phyloP scores from a whole-genome alignment of 441 rosid species.

The Populus tomentosa region DNA sequence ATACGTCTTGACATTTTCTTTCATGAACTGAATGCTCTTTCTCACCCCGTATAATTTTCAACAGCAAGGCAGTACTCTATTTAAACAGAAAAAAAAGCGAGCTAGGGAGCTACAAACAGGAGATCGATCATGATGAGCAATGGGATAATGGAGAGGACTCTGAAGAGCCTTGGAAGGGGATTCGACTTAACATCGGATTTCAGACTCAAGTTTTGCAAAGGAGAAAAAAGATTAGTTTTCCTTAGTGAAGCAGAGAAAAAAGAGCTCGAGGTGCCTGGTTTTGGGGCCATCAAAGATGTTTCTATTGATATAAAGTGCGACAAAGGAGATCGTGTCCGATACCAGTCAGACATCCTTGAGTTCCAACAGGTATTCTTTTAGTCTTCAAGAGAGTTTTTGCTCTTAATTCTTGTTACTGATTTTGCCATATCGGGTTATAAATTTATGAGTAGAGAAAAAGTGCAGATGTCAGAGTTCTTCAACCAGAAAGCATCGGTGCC shows the following conservation, averaged over 20 bases:
- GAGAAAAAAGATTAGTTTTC: constrained; percentile 50
- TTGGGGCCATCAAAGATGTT: constrained; percentile 44
- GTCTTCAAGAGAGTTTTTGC: background rate
- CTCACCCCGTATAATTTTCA: background rate
- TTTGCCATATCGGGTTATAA: background rate
- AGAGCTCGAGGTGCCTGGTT: constrained; percentile 58
- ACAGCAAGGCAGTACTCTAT: background rate
- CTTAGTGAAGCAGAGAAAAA: constrained; percentile 48
- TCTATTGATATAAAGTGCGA: constrained; percentile 70
- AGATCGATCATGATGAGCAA: constrained; percentile 17
- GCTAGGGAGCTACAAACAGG: constrained; percentile 2
- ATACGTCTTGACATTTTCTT: background rate
- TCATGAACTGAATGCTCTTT: background rate
- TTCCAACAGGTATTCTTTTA: constrained; percentile 56
- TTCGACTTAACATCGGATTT: constrained; percentile 83
- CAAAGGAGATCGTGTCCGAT: constrained; percentile 76
- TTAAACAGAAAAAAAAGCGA: background rate
- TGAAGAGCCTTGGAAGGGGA: constrained; percentile 75
- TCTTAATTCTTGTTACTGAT: background rate
- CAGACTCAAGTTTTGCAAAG: constrained; percentile 74
- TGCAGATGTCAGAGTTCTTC: constrained; percentile 84
- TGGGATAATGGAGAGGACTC: constrained; percentile 42
- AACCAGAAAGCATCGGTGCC: constrained; percentile 52
- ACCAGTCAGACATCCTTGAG: constrained; percentile 75
- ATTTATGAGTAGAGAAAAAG: background rate